Percentiles rank a stretch among this genome's conserved stretches.
phyloP scores from a whole-genome alignment of 1,284 basidiomycete species.

The Spongiforma sp. region DNA sequence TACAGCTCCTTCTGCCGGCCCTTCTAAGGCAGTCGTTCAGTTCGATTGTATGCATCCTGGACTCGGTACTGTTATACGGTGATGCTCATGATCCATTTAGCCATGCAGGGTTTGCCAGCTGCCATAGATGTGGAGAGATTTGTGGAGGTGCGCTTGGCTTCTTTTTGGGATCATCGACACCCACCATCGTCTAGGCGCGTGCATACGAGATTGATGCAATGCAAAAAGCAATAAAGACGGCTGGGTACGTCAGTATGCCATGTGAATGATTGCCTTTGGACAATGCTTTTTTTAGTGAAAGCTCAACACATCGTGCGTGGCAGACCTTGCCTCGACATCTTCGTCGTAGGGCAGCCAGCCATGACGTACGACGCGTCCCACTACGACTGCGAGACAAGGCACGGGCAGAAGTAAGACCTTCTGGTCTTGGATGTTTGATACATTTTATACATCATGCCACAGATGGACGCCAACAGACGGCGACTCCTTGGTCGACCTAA shows the following conservation, averaged over 20 bases:
- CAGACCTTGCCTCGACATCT: constrained; percentile 90
- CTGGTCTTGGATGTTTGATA: neutral
- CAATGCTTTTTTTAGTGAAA: constrained; percentile 45
- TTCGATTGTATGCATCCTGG: constrained; percentile 43
- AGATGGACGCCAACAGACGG: constrained; percentile 82
- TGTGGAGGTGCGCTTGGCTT: constrained; percentile 62
- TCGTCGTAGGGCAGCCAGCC: constrained; percentile 88
- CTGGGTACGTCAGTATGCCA: constrained; percentile 54
- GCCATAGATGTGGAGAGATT: constrained; percentile 88
- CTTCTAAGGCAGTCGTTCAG: constrained; percentile 44
- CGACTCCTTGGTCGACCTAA: constrained; percentile 60
- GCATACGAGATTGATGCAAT: constrained; percentile 89
- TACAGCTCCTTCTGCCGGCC: constrained; percentile 36
- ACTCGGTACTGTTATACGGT: neutral
- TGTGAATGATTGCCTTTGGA: constrained; percentile 1
- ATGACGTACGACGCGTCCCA: constrained; percentile 91
- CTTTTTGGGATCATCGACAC: neutral
- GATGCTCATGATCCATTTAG: constrained; percentile 38
- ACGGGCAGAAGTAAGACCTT: constrained; percentile 68
- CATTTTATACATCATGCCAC: constrained; percentile 11
- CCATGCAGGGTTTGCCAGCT: constrained; percentile 66
- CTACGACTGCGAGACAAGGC: constrained; percentile 80
- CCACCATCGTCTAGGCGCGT: constrained; percentile 60
- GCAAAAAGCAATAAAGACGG: constrained; percentile 82
- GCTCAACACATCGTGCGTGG: constrained; percentile 83